Conservation (phyloP, 768 basidiomycete species). For the Paxillus involutus region DNA sequence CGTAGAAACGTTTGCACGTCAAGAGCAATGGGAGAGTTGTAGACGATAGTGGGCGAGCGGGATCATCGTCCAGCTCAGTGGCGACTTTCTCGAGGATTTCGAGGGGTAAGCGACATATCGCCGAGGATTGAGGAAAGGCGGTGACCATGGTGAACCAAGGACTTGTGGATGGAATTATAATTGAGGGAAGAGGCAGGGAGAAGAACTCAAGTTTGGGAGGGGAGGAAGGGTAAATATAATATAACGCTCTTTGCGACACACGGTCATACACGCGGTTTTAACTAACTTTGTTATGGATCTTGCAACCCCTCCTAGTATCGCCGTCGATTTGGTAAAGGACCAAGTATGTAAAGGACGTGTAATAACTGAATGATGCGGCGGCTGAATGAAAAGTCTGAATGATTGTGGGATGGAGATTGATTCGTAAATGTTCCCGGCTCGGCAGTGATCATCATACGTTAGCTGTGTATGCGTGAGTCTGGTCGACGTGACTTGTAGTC, state of each 20-base stretch:
- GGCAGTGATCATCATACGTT: not conserved
- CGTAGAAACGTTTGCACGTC: slow-evolving; percentile 41
- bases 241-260: not conserved
- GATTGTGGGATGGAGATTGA: slow-evolving; percentile 1
- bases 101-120: slow-evolving; percentile 37
- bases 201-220: not conserved
- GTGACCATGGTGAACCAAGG: slow-evolving; percentile 10
- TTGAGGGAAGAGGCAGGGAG: slow-evolving; percentile 5
- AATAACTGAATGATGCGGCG: not conserved
- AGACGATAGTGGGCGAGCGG: slow-evolving; percentile 25
- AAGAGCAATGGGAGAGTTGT: slow-evolving; percentile 49
- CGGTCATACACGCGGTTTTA: slow-evolving; percentile 2
- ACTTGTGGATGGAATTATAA: slow-evolving; percentile 1
- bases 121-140: slow-evolving; percentile 11
- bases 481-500: not conserved
- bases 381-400: not conserved
- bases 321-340: slow-evolving; percentile 9
- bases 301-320: slow-evolving; percentile 6
- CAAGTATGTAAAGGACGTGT: not conserved
- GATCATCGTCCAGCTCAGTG: slow-evolving; percentile 36
- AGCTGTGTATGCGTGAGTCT: not conserved
- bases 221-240: not conserved
- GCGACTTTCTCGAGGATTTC: slow-evolving; percentile 52
- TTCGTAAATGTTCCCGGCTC: not conserved
- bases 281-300: slow-evolving; percentile 8